phyloP scores from a whole-genome alignment of 148 eudicot genomes.

The Camellia lanceoleosa region DNA sequence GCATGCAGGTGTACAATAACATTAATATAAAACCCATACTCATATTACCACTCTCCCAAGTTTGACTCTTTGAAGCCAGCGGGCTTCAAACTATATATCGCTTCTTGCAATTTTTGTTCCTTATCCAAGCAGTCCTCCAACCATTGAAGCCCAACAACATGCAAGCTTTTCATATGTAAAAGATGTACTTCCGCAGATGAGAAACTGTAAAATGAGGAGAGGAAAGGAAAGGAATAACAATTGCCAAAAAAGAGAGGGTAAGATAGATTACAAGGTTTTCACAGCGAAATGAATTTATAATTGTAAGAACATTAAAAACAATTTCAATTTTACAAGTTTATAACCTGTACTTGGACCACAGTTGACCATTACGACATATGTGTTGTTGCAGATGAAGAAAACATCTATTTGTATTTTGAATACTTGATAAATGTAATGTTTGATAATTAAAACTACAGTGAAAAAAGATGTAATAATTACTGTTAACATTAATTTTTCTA shows the following conservation, averaged over 20 bases:
- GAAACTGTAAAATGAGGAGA: constrained; percentile 35
- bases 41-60: constrained; percentile 40
- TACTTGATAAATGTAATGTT: background rate
- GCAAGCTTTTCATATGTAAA: constrained; percentile 47
- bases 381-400: background rate
- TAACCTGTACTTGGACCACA: background rate
- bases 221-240: background rate
- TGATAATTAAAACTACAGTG: background rate
- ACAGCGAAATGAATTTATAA: background rate
- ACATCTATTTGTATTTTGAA: no score
- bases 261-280: background rate
- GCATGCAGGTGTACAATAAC: background rate
- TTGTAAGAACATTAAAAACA: background rate
- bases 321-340: background rate
- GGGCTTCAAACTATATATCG: constrained; percentile 59
- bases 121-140: constrained; percentile 67
- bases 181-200: constrained; percentile 47
- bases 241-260: background rate
- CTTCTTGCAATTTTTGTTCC: constrained; percentile 55
- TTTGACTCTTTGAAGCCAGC: constrained; percentile 41
- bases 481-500: background rate
- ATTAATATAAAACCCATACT: background rate
- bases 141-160: constrained; percentile 70
- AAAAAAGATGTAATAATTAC: background rate
- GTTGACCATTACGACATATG: background rate